Evolutionary conservation across 2,329 filamentous ascomycete genomes (phyloP), one percentile per base, ranked within the genome.

Genomic region (Aspergillus terreus): DNA sequence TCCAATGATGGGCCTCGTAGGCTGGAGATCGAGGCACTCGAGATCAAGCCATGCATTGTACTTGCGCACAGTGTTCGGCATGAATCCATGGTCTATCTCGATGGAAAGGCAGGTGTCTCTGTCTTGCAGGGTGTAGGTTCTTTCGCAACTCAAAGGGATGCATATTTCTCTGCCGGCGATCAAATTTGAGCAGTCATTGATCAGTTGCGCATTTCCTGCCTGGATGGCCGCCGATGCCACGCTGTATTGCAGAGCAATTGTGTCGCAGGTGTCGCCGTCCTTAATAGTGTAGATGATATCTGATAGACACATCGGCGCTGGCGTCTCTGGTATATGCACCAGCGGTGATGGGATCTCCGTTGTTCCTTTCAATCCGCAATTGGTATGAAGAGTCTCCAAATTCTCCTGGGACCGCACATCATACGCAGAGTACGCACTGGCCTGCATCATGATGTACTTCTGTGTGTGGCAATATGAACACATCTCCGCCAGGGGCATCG

Each of bases 361-460:
- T 17, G 44, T n/a, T 1, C 15, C 6, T 9, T 11, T 14, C 6
- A 44, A 7, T 30, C 40, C 15, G 17, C 47, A 44, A 12, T 35
- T 11, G 12, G 0, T 11, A 12, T 35, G 9, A 4, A 35, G 36
- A 9, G 11, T 23, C 6, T 42, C 21, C 15, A 45, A 17, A 9
- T 49, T 44, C 6, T 44, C 32, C 14, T 38, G 14, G 41, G 35
- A 15, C 32, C 44, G 46, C 42, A 53, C 21, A 15, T 62, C 48
- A 42, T 66, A 63, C 15, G 11, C 43, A 55, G 59, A 58, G 50
- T 67, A 64, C 6, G 44, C 23, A 10, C 50, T 57, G 3, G 51
- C 49, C 44, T 67, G 61, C 62, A 64, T 66, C 50, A 66, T 55
- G 11, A 47, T 33, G 2, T 62, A 52, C n/a, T 49, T 53, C 2